Conservation (phyloP, 371 early-diverging fungal genomes). For the Mucor sp. region DNA sequence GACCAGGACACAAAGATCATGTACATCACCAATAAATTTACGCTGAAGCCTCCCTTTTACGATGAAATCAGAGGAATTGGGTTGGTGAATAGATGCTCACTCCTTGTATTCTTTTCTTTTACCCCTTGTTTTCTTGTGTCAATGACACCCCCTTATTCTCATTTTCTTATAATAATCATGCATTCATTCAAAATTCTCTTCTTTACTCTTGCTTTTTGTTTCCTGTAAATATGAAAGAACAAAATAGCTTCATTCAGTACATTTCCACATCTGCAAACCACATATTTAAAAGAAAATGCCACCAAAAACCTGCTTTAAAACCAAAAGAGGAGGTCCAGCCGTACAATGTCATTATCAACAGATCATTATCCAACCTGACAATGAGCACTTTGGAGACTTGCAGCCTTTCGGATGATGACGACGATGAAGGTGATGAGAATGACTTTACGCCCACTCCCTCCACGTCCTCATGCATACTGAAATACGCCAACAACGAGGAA, state of each 20-base stretch:
- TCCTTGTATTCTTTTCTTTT: neutral
- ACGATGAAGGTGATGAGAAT: neutral
- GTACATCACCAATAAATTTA: neutral
- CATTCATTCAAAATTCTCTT: neutral
- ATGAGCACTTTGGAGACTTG: neutral
- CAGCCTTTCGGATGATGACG: neutral
- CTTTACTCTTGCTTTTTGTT: neutral
- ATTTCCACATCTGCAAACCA: neutral
- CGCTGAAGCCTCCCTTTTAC: neutral
- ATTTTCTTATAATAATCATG: neutral
- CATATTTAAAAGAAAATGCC: neutral
- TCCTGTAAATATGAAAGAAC: neutral
- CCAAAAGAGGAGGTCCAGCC: neutral
- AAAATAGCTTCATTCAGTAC: neutral
- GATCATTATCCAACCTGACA: constrained; percentile 9
- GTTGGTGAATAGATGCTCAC: neutral
- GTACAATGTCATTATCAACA: neutral
- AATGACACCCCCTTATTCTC: neutral
- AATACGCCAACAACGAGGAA: neutral
- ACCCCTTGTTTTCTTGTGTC: neutral
- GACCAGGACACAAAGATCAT: neutral
- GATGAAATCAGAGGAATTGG: neutral
- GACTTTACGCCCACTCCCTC: neutral
- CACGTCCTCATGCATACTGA: neutral
- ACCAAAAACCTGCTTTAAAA: neutral